Conservation (phyloP, 164 flowering plant species). For the Dillenia turbinata region DNA sequence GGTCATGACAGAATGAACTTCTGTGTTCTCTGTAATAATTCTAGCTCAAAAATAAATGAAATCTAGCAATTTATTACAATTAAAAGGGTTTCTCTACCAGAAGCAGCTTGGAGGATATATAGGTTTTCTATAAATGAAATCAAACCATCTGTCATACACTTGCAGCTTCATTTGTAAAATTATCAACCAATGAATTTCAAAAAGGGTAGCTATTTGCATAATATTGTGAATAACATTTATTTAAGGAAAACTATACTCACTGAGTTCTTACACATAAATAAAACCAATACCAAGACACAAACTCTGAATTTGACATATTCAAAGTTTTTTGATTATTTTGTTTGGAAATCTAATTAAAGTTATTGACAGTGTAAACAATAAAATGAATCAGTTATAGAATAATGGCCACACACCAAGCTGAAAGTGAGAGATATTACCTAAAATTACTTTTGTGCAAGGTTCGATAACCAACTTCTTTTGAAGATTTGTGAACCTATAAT, state of each 20-base stretch:
- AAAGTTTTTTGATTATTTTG: no score
- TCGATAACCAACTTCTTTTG: neutral
- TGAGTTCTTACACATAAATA: conserved; percentile 4
- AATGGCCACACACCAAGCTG: neutral
- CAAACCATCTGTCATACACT: neutral
- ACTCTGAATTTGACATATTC: no score
- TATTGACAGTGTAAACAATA: no score
- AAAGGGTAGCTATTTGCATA: neutral
- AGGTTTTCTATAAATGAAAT: conserved; percentile 2
- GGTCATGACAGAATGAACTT: conserved; percentile 4
- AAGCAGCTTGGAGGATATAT: conserved; percentile 7
- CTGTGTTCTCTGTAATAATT: neutral
- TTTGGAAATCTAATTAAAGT: no score
- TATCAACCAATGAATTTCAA: neutral
- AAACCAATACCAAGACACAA: neutral
- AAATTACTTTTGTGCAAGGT: neutral
- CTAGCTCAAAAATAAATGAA: conserved; percentile 1
- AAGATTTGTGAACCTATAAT: neutral
- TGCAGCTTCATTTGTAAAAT: conserved; percentile 7
- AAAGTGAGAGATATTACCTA: conserved; percentile 2
- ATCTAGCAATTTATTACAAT: conserved; percentile 10
- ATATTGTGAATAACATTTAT: neutral
- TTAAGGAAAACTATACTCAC: conserved; percentile 7
- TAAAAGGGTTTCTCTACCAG: conserved; percentile 10
- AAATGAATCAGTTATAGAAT: neutral